Base-by-base conservation (phyloP, 108 stramenopile species). In the Stephanodiscus triporus region DNA sequence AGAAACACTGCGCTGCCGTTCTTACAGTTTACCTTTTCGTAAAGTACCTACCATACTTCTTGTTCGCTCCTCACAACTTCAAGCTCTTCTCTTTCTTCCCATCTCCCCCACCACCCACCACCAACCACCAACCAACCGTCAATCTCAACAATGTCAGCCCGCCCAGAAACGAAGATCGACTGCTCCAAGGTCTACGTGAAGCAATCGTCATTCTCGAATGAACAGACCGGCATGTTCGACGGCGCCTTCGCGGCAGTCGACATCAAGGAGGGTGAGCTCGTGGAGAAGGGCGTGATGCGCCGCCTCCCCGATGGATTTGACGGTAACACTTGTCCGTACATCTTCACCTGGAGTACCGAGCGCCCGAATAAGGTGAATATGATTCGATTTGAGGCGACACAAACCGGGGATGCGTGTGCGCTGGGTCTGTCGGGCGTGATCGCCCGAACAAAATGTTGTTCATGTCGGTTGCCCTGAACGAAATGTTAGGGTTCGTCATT, bases 121-220 rank as follows among this genome's bases (percentile, higher is more conserved):
- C 8, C 19, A 20, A 24, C 6, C 19, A 1, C 19, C 9, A 30
- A 53, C 6, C 51, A 17, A 43, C 14, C 16, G 7, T 30, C 22
- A 45, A 20, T 64, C 42, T 24, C 27, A 62, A 80, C 69, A 53
- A 88, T 86, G 85, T 66, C 81, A 29, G 75, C 78, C 71, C 88
- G 86, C 68, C 84, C 85, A 10, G 88, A 88, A 36, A 88, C 89
- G 38, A 88, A 88, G 61, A 84, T 90, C 50, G 85, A 87, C 77
- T 90, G 89, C 82, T 85, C 84, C 36, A 88, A 88, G 56, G 89
- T 90, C 66, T 86, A 86, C 76, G 82, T 88, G 38, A 90, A 88
- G 82, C 79, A 80, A 62, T 88, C 87, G 3, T 60, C 81, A 37
- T 88, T 90, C 72, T 85, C 87, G 37, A 87, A 84, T 63, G 81